These are phyloP conservation scores for Strobilomyces dryophilus DNA, from an alignment of 768 basidiomycete genomes.

Conservation along the genomic window DNA sequence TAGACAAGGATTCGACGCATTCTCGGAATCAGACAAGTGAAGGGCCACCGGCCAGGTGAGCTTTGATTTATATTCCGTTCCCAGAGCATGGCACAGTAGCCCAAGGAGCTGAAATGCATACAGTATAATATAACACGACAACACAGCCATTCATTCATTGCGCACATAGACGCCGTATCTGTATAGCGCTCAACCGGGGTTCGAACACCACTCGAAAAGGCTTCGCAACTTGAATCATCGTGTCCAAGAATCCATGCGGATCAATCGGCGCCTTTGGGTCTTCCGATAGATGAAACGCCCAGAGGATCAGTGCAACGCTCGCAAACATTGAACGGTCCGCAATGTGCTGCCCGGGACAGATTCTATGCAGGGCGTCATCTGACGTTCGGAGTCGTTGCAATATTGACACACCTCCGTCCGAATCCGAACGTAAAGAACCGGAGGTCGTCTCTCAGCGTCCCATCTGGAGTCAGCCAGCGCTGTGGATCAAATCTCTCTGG, in stretches of 20 bases:
- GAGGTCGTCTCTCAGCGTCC: slow-evolving; percentile 1
- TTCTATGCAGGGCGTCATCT: neutral
- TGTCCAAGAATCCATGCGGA: neutral
- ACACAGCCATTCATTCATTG: neutral
- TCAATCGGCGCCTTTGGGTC: neutral
- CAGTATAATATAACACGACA: neutral
- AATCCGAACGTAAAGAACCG: slow-evolving; percentile 8
- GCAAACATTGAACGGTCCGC: slow-evolving; percentile 5
- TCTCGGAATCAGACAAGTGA: no score
- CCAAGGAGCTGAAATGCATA: no score
- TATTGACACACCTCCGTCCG: slow-evolving; percentile 1
- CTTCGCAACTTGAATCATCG: neutral
- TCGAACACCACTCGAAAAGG: slow-evolving; percentile 2
- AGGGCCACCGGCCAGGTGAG: no score
- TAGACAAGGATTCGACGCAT: no score
- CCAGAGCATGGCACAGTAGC: no score
- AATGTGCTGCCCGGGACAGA: slow-evolving; percentile 1
- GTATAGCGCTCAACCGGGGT: neutral
- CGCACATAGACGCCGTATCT: slow-evolving; percentile 1
- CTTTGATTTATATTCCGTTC: no score
- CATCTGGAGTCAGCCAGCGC: slow-evolving; percentile 1
- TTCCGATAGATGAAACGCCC: slow-evolving; percentile 4
- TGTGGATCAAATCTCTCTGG: slow-evolving; percentile 4
- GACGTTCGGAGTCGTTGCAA: no score
- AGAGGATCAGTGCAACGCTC: neutral